Evolutionary conservation across 1,284 basidiomycete species (phyloP).

Genomic region (Schizophyllum commune): DNA sequence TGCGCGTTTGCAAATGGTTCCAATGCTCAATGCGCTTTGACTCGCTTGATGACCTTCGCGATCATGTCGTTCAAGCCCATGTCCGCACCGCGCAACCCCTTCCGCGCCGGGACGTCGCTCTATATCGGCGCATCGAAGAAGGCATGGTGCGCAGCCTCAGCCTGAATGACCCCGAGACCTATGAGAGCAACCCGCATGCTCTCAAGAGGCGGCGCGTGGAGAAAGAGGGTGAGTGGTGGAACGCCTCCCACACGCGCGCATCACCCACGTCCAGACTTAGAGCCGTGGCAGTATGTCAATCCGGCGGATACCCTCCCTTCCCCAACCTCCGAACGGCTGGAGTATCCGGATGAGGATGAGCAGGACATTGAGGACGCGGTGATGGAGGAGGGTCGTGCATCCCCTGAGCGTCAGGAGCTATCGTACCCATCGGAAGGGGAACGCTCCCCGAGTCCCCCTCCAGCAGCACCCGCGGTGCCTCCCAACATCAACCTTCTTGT

Average conservation of each 20-base stretch:
- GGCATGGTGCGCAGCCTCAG: slow-evolving; percentile 26
- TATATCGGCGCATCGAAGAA: slow-evolving; percentile 28
- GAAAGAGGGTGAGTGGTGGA: slow-evolving; percentile 1
- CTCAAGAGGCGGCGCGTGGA: neutral
- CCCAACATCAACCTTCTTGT: neutral
- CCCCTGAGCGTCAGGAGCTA: neutral
- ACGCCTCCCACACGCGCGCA: neutral
- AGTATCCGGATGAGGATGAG: neutral
- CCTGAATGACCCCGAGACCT: slow-evolving; percentile 3
- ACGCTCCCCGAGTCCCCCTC: neutral
- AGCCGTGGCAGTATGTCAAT: neutral
- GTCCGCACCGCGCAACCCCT: slow-evolving; percentile 28
- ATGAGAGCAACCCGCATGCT: neutral
- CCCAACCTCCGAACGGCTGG: neutral
- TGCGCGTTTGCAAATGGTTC: slow-evolving; percentile 46
- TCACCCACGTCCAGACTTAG: neutral
- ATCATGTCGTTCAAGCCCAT: slow-evolving; percentile 42
- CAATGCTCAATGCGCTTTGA: slow-evolving; percentile 24
- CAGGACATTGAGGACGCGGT: neutral
- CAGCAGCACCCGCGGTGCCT: neutral
- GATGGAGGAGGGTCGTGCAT: neutral
- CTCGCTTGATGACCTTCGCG: slow-evolving; percentile 27
- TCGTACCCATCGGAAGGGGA: neutral
- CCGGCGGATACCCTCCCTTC: neutral
- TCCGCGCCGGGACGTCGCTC: slow-evolving; percentile 25